Evolutionary conservation across 2,329 filamentous ascomycete genomes (phyloP), one percentile per base, ranked within the genome.

Genomic region (Septoria petroselini): DNA sequence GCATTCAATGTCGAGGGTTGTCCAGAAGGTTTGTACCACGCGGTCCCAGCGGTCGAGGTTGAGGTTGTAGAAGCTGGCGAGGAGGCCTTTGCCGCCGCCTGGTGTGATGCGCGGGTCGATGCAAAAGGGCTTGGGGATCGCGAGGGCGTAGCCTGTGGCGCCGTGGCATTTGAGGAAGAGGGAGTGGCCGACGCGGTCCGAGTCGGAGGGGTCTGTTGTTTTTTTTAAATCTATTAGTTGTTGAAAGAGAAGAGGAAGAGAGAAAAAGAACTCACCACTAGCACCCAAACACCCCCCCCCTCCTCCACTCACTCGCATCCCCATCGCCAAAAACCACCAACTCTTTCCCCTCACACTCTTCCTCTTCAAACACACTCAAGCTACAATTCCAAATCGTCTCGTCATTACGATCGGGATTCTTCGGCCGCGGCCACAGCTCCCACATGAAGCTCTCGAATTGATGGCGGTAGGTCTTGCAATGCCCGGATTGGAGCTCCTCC

Each of bases 331-430:
- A 43, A 27, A 30, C 33, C 27, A 34, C 41, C 29, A 43, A 34
- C 19, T 43, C 33, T 7, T 33, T 25, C 7, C 41, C 41, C 18
- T 34, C 33, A 19, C 41, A 43, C 1, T 43, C 27, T 17, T 33
- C 19, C 8, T 29, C 30, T 19, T 43, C 41, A 43, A 33, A 43
- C 14, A 43, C 18, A 15, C 14, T 18, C 17, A 43, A 18, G 12
- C 27, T 43, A 17, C 41, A 43, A 14, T 43, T 43, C 41, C 41
- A 43, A 7, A 33, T 19, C 25, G 41, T 43, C 25, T 43, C 17
- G 7, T 43, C 41, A 18, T 43, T 33, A 11, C 17, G 7, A 19
- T 21, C 30, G 14, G 41, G 41, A 25, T 33, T 27, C 15, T 43
- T 30, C 2, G 41, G 41, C 21, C 41, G 41, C 21, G 33, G 17